phyloP scores from a whole-genome alignment of 768 basidiomycete genomes.

The Hysterangium stoloniferum region DNA sequence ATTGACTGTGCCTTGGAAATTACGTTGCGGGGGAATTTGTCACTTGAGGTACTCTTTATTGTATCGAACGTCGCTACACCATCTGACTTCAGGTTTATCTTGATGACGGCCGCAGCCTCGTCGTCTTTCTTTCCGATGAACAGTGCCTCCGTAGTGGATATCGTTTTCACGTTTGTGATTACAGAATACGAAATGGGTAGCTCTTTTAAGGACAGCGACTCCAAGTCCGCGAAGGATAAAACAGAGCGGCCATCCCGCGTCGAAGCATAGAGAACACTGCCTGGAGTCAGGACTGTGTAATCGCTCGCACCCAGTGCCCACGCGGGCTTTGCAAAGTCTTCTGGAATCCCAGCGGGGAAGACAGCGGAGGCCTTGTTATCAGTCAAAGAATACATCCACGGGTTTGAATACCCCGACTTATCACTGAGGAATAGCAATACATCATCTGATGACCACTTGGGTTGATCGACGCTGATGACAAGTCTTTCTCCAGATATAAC shows the following conservation, averaged over 20 bases:
- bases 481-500: constrained; percentile 45
- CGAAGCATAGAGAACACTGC: constrained; percentile 31
- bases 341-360: constrained; percentile 34
- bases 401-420: constrained; percentile 58
- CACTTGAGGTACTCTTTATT: neutral
- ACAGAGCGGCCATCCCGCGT: constrained; percentile 34
- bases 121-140: constrained; percentile 40
- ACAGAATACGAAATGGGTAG: constrained; percentile 1
- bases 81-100: neutral
- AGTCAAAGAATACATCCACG: constrained; percentile 43
- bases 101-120: constrained; percentile 29
- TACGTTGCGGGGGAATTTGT: constrained; percentile 1
- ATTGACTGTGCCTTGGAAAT: constrained; percentile 2
- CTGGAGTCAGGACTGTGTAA: constrained; percentile 29
- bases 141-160: constrained; percentile 28
- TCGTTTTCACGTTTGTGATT: constrained; percentile 29
- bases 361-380: constrained; percentile 29
- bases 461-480: constrained; percentile 49
- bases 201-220: neutral
- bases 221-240: constrained; percentile 34
- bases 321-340: constrained; percentile 50
- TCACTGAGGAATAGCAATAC: constrained; percentile 59
- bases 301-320: constrained; percentile 46
- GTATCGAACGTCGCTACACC: neutral
- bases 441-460: constrained; percentile 50